phyloP scores from a whole-genome alignment of 805 yeast genomes.

The Vanderwaltozyma tropicalis region DNA sequence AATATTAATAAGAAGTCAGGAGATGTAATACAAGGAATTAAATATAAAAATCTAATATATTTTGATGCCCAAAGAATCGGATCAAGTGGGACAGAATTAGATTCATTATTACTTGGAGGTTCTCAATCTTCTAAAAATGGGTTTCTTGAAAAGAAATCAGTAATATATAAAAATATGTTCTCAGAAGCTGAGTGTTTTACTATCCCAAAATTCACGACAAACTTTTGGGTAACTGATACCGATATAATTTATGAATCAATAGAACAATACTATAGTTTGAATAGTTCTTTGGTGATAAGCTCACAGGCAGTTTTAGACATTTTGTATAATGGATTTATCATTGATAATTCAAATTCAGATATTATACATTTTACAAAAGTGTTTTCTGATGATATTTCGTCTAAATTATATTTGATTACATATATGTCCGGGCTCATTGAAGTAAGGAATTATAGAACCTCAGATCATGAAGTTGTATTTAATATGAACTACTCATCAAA shows the following conservation, averaged over 20 bases:
- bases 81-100: background rate
- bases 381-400: background rate
- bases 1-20: background rate
- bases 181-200: no score
- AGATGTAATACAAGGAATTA: no score
- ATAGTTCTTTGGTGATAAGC: background rate
- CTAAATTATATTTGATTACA: background rate
- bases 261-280: background rate
- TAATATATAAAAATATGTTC: no score
- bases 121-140: background rate
- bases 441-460: background rate
- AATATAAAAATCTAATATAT: background rate
- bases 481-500: no score
- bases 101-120: background rate
- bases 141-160: constrained; percentile 2
- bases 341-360: background rate
- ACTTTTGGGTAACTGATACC: constrained; percentile 1
- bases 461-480: no score
- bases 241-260: background rate
- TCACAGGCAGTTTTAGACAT: background rate
- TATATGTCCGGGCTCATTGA: background rate
- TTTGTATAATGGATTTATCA: background rate
- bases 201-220: no score
- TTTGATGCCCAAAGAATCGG: background rate
- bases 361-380: background rate